Evolutionary conservation across 2,329 filamentous ascomycete genomes (phyloP).

Genomic region (Fusarium lyarnte): DNA sequence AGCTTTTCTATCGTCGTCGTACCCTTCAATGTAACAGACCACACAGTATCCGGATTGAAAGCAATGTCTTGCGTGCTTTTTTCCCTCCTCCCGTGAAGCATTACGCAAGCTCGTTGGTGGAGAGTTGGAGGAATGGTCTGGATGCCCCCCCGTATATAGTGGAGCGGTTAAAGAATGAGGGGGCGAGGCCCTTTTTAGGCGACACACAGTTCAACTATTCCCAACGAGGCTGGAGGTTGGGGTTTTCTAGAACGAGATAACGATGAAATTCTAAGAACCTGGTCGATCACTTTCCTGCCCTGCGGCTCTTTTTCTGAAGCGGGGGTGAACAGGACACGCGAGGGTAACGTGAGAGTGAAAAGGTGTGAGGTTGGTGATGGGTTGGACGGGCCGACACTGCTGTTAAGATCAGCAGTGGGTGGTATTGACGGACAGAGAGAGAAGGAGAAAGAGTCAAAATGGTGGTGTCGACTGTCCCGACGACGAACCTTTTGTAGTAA

Average conservation of each 20-base stretch:
- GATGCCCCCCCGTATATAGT: constrained; percentile 31
- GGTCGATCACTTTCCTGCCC: constrained; percentile 22
- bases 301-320: constrained; percentile 31
- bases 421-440: background rate
- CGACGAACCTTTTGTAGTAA: constrained; percentile 30
- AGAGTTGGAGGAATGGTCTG: constrained; percentile 37
- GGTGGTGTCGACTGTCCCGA: constrained; percentile 23
- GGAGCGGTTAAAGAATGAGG: constrained; percentile 9
- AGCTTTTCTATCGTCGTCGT: background rate
- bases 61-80: constrained; percentile 3
- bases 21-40: background rate
- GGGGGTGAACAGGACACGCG: constrained; percentile 3
- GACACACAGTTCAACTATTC: constrained; percentile 22
- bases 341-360: background rate
- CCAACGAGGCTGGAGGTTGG: constrained; percentile 36
- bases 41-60: constrained; percentile 15
- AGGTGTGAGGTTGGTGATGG: constrained; percentile 23
- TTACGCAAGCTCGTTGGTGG: constrained; percentile 40
- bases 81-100: constrained; percentile 8
- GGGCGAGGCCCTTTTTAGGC: constrained; percentile 29
- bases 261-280: background rate
- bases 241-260: constrained; percentile 30
- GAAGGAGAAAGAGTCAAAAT: background rate
- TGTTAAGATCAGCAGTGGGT: constrained; percentile 14
- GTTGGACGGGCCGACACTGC: constrained; percentile 31